Base-by-base conservation (phyloP, 2,329 filamentous ascomycete species). In the Trichoderma citrinoviride region DNA sequence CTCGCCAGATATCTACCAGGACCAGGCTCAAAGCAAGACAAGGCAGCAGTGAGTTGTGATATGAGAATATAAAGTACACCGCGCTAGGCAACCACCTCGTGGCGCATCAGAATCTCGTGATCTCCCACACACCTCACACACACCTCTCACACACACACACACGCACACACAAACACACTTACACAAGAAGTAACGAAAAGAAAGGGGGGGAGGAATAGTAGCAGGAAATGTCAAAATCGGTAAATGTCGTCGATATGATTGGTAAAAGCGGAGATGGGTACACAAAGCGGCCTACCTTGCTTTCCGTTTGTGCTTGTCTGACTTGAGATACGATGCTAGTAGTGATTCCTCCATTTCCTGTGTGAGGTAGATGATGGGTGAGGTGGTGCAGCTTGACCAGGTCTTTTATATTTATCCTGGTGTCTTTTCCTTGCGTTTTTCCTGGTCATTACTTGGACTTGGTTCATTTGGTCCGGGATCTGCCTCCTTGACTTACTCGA, bases 71-170 rank as follows among this genome's bases (percentile, higher is more conserved):
- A 14, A 14, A 37, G 33, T 37, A 55, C 41, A 63, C 40, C 50
- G 29, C 43, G 43, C 61, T 47, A 47, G 33, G 33, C 33, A 37
- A 12, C n/a, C 33, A 37, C 33, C 50, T 47, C 61, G 50, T 63
- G 52, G 52, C 41, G 29, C 61, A 33, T 52, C 37, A 19, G 8
- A 40, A 49, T 63, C 61, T 56, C 61, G 50, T 63, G 61, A 63
- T 56, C 19, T 12, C 33, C 8, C 33, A 33, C 29, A 37, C 10
- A 37, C 33, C 33, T 14, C 33, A 12, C 10, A 37, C 10, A n/a
- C n/a, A n/a, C n/a, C n/a, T n/a, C 33, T 14, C 33, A 37, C 29
- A 33, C 29, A n/a, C 29, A 7, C 33, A 37, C 33, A 37, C 33
- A 37, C 10, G 14, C 33, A 14, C 33, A 14, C 5, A 14, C 33